Evolutionary conservation across 2,329 filamentous ascomycete genomes (phyloP), one percentile per base, ranked within the genome.

Genomic region (Paecilomyces variotii): DNA sequence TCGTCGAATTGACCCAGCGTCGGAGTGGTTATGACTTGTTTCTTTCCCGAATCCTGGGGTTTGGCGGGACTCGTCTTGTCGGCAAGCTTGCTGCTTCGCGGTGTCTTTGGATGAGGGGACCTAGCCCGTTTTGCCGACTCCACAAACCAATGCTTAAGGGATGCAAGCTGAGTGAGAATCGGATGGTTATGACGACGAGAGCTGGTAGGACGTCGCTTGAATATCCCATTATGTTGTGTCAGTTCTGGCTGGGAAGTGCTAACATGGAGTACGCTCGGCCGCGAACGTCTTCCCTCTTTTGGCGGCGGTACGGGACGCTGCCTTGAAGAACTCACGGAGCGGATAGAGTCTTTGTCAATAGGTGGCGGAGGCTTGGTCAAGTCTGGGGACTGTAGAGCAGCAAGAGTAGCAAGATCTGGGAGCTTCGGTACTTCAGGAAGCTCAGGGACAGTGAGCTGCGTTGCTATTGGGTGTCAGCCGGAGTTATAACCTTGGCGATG

Each of bases 241-340:
- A 88, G 73, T 63, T 88, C 85, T 25, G 84, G 82, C 63, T 87
- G 87, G 45, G 79, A 82, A 12, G 89, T 88, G 45, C 95, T 91
- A 3, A 95, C 84, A 69, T 96, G 91, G 32, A 97, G 82, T 62
- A 91, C 94, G 64, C 91, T 96, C 51, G 90, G 89, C 60, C 90
- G 82, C 64, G 89, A 89, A 65, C 88, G 82, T 60, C 89, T 85
- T 62, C 85, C 86, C 64, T 97, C 92, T 72, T 97, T 97, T 1
- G 93, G 91, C 50, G 93, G 93, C 9, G 89, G 90, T 49, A 90
- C 80, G 4, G 92, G 87, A 54, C 90, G 86, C 61, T 89, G 86
- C 60, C 88, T 81, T 30, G 90, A 91, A 11, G 91, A 91, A 67
- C 89, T 91, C 25, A 82, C 82, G 19, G 88, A 92, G 34, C 90